Conservation (phyloP, 164 flowering plant genomes). For the Magnolia kwangsiensis region DNA sequence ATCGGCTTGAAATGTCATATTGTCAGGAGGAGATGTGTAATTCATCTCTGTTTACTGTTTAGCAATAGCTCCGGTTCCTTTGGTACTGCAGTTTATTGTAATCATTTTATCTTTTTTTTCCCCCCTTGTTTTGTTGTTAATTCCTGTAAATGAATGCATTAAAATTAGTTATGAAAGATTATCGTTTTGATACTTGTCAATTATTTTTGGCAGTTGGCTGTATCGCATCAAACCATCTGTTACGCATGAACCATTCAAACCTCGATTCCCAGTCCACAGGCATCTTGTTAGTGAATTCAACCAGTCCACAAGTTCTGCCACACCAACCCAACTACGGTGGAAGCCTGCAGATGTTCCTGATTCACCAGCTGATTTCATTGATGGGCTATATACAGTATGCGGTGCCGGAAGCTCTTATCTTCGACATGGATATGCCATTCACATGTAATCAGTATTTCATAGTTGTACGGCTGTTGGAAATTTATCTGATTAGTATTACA, state of each 20-base stretch:
- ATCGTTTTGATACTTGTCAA: neutral
- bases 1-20: too few relatives aligned
- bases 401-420: conserved; percentile 94
- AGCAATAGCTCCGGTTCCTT: too few relatives aligned
- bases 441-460: conserved; percentile 61
- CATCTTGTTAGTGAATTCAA: conserved; percentile 72
- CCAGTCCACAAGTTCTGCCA: conserved; percentile 53
- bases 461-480: conserved; percentile 1
- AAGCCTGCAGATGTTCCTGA: conserved; percentile 68
- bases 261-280: conserved; percentile 48
- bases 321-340: conserved; percentile 90
- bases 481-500: neutral
- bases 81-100: too few relatives aligned
- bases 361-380: conserved; percentile 76
- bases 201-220: conserved; percentile 60
- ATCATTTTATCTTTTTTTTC: too few relatives aligned
- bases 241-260: conserved; percentile 87
- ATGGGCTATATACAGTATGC: conserved; percentile 76
- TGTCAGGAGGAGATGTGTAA: too few relatives aligned
- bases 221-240: conserved; percentile 92
- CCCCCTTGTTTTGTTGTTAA: too few relatives aligned
- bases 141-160: too few relatives aligned
- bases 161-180: too few relatives aligned
- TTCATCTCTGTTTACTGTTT: too few relatives aligned
- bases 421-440: conserved; percentile 91